A percentile compares a stretch with the other conserved stretches of the same genome.
These are phyloP conservation scores for Mycena rebaudengoi DNA, from an alignment of 768 basidiomycete genomes.

Conservation along the genomic window DNA sequence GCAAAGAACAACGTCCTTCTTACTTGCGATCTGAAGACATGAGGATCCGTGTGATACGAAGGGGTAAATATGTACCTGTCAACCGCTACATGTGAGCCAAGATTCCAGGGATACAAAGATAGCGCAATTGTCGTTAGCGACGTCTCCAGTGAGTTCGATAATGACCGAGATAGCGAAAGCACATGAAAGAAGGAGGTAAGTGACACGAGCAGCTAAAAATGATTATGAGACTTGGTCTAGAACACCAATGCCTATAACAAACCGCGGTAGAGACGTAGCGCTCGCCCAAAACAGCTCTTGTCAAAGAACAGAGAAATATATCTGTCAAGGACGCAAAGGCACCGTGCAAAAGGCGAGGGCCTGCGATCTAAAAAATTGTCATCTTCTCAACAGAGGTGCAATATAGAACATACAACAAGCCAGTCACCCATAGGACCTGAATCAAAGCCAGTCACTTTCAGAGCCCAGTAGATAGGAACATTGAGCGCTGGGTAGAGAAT, in stretches of 20 bases:
- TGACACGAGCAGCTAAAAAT: conserved; percentile 74
- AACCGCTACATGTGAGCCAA: conserved; percentile 46
- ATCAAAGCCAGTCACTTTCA: conserved; percentile 68
- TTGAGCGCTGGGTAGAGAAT: conserved; percentile 86
- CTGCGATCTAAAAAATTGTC: conserved; percentile 58
- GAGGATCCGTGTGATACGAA: not conserved
- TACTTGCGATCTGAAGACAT: conserved; percentile 39
- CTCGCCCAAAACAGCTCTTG: conserved; percentile 63
- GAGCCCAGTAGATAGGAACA: conserved; percentile 76
- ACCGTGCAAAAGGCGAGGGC: conserved; percentile 83
- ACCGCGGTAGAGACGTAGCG: conserved; percentile 70
- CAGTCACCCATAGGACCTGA: conserved; percentile 44
- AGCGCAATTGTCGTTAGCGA: conserved; percentile 84
- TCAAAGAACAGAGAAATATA: conserved; percentile 71
- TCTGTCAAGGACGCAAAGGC: conserved; percentile 83
- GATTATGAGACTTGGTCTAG: not conserved
- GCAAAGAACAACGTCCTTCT: conserved; percentile 62
- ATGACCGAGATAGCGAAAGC: conserved; percentile 82
- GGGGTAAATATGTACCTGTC: conserved; percentile 40
- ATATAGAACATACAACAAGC: conserved; percentile 67
- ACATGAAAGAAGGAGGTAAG: conserved; percentile 89
- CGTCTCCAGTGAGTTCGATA: conserved; percentile 95
- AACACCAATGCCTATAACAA: conserved; percentile 39
- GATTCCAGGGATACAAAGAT: conserved; percentile 78
- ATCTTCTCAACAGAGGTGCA: conserved; percentile 4